Conservation (phyloP, 345 rosid genomes). For the Eutrema heterophyllum region DNA sequence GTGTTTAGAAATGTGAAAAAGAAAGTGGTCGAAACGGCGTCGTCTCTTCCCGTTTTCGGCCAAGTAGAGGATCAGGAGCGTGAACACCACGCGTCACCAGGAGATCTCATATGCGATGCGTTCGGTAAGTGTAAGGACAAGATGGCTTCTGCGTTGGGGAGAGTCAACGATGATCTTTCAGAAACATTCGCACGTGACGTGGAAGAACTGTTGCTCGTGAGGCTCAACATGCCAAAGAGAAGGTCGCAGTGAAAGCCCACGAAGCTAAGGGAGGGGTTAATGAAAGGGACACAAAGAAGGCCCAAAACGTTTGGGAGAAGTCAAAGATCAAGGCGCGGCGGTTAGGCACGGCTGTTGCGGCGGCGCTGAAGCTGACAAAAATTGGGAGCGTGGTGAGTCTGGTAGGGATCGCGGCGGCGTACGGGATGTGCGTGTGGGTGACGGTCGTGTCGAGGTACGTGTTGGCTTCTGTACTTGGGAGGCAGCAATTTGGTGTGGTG, state of each 20-base stretch:
- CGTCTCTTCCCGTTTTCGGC: slow-evolving; percentile 1
- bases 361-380: slow-evolving; percentile 4
- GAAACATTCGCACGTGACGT: background rate
- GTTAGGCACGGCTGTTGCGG: background rate
- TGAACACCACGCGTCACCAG: slow-evolving; percentile 9
- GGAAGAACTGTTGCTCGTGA: slow-evolving; percentile 6
- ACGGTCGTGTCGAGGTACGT: slow-evolving; percentile 62
- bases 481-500: slow-evolving; percentile 54
- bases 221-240: background rate
- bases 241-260: slow-evolving; percentile 5
- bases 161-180: slow-evolving; percentile 27
- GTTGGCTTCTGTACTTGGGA: slow-evolving; percentile 43
- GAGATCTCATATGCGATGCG: slow-evolving; percentile 47
- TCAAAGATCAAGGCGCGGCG: background rate
- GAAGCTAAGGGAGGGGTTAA: background rate
- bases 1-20: slow-evolving; percentile 7
- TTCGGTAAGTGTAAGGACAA: slow-evolving; percentile 42
- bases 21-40: slow-evolving; percentile 26
- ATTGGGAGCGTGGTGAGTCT: slow-evolving; percentile 35
- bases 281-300: slow-evolving; percentile 8
- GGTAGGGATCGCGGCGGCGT: slow-evolving; percentile 52
- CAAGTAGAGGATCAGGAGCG: background rate
- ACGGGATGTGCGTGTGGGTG: slow-evolving; percentile 79
- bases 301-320: slow-evolving; percentile 17
- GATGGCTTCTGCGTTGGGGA: slow-evolving; percentile 35